phyloP scores from a whole-genome alignment of 2,329 filamentous ascomycete genomes.

The Chaetomium globosum region DNA sequence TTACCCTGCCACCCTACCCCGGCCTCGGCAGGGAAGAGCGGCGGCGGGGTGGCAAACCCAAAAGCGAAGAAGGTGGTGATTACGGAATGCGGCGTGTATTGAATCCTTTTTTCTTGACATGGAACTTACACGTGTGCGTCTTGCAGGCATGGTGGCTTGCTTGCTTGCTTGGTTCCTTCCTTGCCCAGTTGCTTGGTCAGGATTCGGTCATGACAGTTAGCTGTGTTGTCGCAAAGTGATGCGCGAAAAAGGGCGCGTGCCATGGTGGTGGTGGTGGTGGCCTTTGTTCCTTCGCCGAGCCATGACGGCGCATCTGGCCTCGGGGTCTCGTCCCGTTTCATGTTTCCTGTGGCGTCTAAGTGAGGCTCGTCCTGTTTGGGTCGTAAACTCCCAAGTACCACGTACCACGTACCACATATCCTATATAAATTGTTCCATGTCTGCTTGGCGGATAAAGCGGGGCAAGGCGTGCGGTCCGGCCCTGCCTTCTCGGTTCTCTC shows the following conservation, averaged over 20 bases:
- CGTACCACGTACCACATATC: too few relatives aligned
- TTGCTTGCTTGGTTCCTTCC: background rate
- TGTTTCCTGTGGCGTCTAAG: background rate
- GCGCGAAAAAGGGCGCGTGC: background rate
- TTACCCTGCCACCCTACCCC: too few relatives aligned
- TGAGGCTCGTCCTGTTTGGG: background rate
- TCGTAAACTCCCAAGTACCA: too few relatives aligned
- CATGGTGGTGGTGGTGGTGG: background rate
- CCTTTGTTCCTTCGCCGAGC: background rate
- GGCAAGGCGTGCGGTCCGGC: conserved; percentile 4
- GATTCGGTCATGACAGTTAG: background rate
- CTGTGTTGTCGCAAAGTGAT: background rate
- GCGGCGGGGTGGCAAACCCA: background rate
- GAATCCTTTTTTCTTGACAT: background rate
- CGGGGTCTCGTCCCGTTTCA: background rate
- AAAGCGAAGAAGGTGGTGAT: background rate
- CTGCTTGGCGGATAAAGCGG: background rate
- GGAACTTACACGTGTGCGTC: background rate
- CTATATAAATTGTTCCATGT: background rate
- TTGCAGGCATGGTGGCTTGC: background rate
- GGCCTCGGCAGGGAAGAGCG: background rate
- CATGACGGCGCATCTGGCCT: background rate
- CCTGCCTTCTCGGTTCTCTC: background rate
- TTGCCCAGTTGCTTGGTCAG: background rate
- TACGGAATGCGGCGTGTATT: background rate